Evolutionary conservation across 139 green algal genomes (phyloP).

Genomic region (Eudorina sp.): DNA sequence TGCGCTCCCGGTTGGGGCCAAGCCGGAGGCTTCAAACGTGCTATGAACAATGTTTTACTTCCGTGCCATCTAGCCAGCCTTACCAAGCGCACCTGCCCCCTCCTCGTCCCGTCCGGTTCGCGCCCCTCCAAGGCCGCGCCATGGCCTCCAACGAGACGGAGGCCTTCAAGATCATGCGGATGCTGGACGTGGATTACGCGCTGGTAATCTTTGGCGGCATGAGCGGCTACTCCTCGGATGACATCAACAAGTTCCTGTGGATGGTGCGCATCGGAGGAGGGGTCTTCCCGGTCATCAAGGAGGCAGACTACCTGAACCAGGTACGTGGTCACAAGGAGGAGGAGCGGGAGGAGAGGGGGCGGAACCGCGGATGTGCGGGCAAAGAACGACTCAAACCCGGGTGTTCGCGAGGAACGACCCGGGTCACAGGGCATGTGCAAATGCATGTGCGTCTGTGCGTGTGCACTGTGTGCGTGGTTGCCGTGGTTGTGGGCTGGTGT

Average conservation of each 20-base stretch:
- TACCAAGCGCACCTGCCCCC: background rate
- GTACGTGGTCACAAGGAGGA: too few species aligned
- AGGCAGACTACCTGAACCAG: slow-evolving; percentile 94
- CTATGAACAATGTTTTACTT: background rate
- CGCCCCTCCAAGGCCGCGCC: slow-evolving; percentile 35
- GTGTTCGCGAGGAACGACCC: too few species aligned
- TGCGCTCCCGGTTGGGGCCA: too few species aligned
- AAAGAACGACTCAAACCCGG: too few species aligned
- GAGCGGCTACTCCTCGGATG: slow-evolving; percentile 87
- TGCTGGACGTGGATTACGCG: slow-evolving; percentile 95
- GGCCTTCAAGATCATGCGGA: slow-evolving; percentile 74
- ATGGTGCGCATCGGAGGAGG: slow-evolving; percentile 85
- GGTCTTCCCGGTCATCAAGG: slow-evolving; percentile 88
- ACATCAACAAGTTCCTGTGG: slow-evolving; percentile 99
- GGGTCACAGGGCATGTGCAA: too few species aligned
- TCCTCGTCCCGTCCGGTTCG: background rate
- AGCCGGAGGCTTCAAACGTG: too few species aligned
- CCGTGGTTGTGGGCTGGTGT: too few species aligned
- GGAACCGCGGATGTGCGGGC: too few species aligned
- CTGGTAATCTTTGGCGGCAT: slow-evolving; percentile 96
- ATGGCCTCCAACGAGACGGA: slow-evolving; percentile 61
- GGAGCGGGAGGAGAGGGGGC: too few species aligned
- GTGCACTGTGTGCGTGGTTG: too few species aligned
- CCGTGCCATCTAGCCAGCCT: background rate
- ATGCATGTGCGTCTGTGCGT: too few species aligned